phyloP scores from a whole-genome alignment of 164 flowering plant genomes.

The Kingdonia uniflora region DNA sequence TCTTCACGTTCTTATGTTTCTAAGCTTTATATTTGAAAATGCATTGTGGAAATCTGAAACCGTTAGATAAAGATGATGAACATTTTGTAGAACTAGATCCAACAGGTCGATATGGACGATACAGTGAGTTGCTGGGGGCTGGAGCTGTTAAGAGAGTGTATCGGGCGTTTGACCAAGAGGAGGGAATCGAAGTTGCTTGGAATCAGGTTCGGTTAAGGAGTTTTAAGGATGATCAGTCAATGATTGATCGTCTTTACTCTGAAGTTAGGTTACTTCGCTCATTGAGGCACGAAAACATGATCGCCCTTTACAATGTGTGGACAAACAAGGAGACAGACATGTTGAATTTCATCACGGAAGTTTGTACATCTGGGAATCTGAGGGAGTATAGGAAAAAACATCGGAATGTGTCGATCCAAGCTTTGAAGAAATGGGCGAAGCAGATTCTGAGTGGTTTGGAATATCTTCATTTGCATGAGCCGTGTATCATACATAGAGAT shows the following conservation, averaged over 20 bases:
- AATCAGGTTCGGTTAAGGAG: neutral
- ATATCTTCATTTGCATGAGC: slow-evolving; percentile 56
- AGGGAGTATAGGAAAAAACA: slow-evolving; percentile 68
- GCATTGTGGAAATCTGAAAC: neutral
- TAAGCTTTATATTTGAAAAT: slow-evolving; percentile 1
- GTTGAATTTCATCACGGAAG: slow-evolving; percentile 66
- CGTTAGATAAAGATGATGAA: neutral
- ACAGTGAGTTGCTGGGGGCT: neutral
- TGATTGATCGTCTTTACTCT: slow-evolving; percentile 30
- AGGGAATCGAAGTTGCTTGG: slow-evolving; percentile 3
- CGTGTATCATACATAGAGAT: slow-evolving; percentile 67
- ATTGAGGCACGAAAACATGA: slow-evolving; percentile 37
- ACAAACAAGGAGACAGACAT: slow-evolving; percentile 26
- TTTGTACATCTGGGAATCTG: slow-evolving; percentile 61
- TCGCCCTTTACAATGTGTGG: slow-evolving; percentile 42
- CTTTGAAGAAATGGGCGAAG: slow-evolving; percentile 65
- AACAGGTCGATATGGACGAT: neutral
- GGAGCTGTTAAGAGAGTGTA: neutral
- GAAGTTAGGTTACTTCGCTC: slow-evolving; percentile 37
- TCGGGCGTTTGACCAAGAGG: slow-evolving; percentile 3
- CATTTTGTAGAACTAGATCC: neutral
- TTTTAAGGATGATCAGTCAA: neutral
- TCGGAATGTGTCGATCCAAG: slow-evolving; percentile 48
- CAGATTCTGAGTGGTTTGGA: slow-evolving; percentile 57
- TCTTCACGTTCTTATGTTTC: no score